Conservation (phyloP, 331 rosid genomes). For the Ulmus americana region DNA sequence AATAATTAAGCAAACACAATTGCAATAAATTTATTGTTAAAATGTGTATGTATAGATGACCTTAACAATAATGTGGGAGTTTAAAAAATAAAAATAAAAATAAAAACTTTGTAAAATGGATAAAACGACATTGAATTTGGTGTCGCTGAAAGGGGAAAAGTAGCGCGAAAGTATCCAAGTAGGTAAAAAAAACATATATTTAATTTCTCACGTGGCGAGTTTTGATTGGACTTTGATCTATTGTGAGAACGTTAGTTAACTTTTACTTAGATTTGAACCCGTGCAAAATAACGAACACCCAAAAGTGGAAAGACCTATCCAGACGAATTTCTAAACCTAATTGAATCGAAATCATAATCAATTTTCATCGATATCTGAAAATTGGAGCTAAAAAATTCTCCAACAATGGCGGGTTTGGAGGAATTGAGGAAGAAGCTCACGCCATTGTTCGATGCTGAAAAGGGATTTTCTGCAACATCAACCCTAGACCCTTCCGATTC, state of each 20-base stretch:
- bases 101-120: too few relatives aligned
- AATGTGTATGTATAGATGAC: too few relatives aligned
- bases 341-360: not conserved
- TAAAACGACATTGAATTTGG: too few relatives aligned
- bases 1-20: too few relatives aligned
- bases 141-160: too few relatives aligned
- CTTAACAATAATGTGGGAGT: too few relatives aligned
- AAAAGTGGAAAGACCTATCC: not conserved
- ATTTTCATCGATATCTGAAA: not conserved
- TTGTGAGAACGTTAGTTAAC: not conserved
- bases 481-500: conserved; percentile 73
- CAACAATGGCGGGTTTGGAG: conserved; percentile 50
- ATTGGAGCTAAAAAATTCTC: not conserved
- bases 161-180: not conserved
- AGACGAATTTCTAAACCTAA: not conserved
- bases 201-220: not conserved
- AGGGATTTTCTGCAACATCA: conserved; percentile 59
- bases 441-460: conserved; percentile 61
- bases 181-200: not conserved
- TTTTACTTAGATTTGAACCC: not conserved
- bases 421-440: conserved; percentile 51
- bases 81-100: too few relatives aligned
- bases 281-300: not conserved
- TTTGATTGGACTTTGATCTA: not conserved
- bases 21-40: too few relatives aligned